Percentiles rank a stretch among this genome's conserved stretches.
These are phyloP conservation scores for Nakazawaea anatomiae DNA, from an alignment of 805 yeast genomes.

Conservation along the genomic window DNA sequence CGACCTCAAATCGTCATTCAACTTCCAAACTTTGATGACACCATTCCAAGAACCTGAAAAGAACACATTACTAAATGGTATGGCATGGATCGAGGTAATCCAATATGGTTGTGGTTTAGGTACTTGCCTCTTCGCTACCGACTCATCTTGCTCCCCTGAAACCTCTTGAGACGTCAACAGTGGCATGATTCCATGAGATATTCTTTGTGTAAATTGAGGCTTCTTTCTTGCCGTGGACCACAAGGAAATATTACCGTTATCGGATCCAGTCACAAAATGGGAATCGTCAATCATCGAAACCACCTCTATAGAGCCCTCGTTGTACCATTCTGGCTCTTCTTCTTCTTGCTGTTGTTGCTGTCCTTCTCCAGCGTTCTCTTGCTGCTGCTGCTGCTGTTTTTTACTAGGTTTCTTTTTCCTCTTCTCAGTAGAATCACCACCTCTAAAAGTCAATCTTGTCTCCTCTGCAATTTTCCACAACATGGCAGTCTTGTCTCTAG, in stretches of 20 bases:
- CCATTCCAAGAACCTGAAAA: conserved; percentile 91
- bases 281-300: conserved; percentile 90
- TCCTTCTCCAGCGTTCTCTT: conserved; percentile 23
- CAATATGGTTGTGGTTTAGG: conserved; percentile 76
- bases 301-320: conserved; percentile 88
- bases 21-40: conserved; percentile 67
- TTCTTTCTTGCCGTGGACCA: conserved; percentile 93
- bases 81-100: conserved; percentile 75
- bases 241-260: conserved; percentile 82
- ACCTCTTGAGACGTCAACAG: conserved; percentile 39
- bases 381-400: conserved; percentile 16
- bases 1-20: conserved; percentile 56
- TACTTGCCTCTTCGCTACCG: conserved; percentile 38
- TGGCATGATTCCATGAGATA: conserved; percentile 69
- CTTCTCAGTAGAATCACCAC: conserved; percentile 62
- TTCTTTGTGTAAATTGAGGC: conserved; percentile 63
- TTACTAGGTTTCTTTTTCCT: conserved; percentile 26
- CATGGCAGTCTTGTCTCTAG: conserved; percentile 92
- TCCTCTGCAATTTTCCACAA: conserved; percentile 97
- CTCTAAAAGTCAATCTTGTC: conserved; percentile 86
- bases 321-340: conserved; percentile 34
- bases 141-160: conserved; percentile 41
- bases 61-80: conserved; percentile 82
- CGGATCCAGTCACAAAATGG: conserved; percentile 91
- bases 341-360: conserved; percentile 14